Conservation (phyloP, 495 filamentous ascomycete genomes). For the Jackrogersella minutella region DNA sequence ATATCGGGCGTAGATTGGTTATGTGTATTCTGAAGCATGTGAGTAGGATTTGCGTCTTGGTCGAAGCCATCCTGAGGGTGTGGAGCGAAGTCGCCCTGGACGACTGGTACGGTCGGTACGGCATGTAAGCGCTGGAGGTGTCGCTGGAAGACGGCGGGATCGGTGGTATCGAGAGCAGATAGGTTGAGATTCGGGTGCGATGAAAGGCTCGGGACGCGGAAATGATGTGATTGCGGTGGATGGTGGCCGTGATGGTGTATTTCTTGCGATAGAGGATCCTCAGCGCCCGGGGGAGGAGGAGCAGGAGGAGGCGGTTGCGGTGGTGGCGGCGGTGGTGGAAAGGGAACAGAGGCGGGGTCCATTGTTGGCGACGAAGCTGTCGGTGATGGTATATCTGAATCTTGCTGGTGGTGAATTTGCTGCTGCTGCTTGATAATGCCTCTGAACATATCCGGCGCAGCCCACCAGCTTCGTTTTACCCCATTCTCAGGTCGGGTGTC, state of each 20-base stretch:
- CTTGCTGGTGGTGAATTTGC: slow-evolving; percentile 22
- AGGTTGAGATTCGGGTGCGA: slow-evolving; percentile 53
- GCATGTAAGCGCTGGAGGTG: slow-evolving; percentile 50
- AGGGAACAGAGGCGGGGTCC: slow-evolving; percentile 41
- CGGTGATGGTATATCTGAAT: too few species aligned
- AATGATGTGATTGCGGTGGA: slow-evolving; percentile 34
- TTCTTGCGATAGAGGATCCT: slow-evolving; percentile 29
- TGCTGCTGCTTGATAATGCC: slow-evolving; percentile 29
- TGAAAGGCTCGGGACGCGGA: slow-evolving; percentile 42
- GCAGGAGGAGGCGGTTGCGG: slow-evolving; percentile 13
- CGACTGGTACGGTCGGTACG: slow-evolving; percentile 47
- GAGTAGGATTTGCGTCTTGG: slow-evolving; percentile 37
- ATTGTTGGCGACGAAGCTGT: slow-evolving; percentile 43
- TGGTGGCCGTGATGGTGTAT: slow-evolving; percentile 35
- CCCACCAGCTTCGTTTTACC: slow-evolving; percentile 38
- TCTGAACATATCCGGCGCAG: slow-evolving; percentile 40
- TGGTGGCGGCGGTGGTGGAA: slow-evolving; percentile 31
- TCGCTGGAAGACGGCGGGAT: slow-evolving; percentile 47
- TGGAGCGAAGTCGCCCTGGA: slow-evolving; percentile 50
- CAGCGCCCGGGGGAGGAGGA: slow-evolving; percentile 20
- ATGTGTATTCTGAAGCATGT: slow-evolving; percentile 40
- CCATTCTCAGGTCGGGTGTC: slow-evolving; percentile 41
- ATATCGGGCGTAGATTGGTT: slow-evolving; percentile 42
- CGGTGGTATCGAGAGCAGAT: slow-evolving; percentile 45
- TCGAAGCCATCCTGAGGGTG: slow-evolving; percentile 44